Evolutionary conservation across 495 filamentous ascomycete species (phyloP).

Genomic region (Penicillium alfredii): DNA sequence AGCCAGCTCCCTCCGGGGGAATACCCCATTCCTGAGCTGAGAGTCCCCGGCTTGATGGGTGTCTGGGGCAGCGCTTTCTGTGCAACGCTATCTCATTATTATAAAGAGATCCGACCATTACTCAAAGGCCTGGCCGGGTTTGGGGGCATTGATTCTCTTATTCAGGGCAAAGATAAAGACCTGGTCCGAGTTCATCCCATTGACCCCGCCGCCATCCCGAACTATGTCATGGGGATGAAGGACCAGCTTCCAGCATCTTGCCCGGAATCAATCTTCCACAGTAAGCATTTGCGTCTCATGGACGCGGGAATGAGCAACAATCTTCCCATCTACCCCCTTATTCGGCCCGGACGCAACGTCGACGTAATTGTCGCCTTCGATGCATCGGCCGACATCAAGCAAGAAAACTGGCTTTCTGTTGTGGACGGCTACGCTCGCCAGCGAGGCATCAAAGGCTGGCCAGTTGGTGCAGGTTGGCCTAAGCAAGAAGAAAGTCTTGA

Average conservation of each 20-base stretch:
- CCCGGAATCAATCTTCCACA: constrained; percentile 65
- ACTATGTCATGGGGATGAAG: constrained; percentile 76
- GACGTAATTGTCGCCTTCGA: constrained; percentile 92
- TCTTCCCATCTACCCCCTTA: constrained; percentile 86
- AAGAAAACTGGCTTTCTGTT: constrained; percentile 88
- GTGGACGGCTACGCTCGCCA: constrained; percentile 88
- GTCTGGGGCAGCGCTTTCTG: constrained; percentile 96
- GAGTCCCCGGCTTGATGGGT: constrained; percentile 76
- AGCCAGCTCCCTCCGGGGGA: constrained; percentile 52
- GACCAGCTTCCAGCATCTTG: constrained; percentile 64
- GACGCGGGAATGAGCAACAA: constrained; percentile 99
- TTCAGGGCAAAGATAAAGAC: constrained; percentile 74
- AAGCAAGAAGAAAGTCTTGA: constrained; percentile 46
- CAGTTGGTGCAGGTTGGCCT: constrained; percentile 87
- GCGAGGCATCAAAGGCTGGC: constrained; percentile 88
- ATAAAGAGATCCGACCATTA: constrained; percentile 81
- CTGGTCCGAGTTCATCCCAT: constrained; percentile 88
- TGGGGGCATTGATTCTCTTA: constrained; percentile 72
- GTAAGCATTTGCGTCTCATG: constrained; percentile 76
- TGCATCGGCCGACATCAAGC: constrained; percentile 74
- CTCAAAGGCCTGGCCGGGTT: constrained; percentile 69
- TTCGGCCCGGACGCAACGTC: constrained; percentile 78
- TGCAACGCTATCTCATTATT: constrained; percentile 91
- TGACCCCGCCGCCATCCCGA: constrained; percentile 81
- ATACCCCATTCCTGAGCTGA: constrained; percentile 69